These are phyloP conservation scores for Globomyces sp. DNA, from an alignment of 371 early-diverging fungal genomes.

Conservation along the genomic window DNA sequence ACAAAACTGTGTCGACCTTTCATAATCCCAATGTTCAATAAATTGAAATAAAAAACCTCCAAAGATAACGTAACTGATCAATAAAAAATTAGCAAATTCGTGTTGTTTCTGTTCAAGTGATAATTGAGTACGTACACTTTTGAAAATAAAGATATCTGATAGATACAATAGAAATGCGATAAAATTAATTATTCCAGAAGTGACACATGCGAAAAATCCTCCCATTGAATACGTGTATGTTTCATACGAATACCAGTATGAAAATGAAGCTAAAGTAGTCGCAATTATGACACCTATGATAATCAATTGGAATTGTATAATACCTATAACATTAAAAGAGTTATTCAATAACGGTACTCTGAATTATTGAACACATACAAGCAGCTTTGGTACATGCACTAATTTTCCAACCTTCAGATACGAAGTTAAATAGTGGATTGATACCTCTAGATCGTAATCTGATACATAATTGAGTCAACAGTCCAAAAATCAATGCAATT, in stretches of 20 bases:
- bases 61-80: neutral
- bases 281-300: too few relatives aligned
- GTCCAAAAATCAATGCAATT: neutral
- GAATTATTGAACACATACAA: too few relatives aligned
- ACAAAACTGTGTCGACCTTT: slow-evolving; percentile 8
- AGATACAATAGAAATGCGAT: slow-evolving; percentile 2
- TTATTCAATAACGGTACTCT: too few relatives aligned
- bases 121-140: neutral
- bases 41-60: slow-evolving; percentile 3
- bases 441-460: neutral
- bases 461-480: neutral
- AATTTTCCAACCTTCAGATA: too few relatives aligned
- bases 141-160: neutral
- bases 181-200: neutral
- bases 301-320: too few relatives aligned
- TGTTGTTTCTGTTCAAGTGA: slow-evolving; percentile 7
- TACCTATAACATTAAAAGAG: too few relatives aligned
- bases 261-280: too few relatives aligned
- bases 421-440: neutral
- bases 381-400: too few relatives aligned
- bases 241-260: too few relatives aligned
- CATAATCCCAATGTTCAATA: slow-evolving; percentile 10
- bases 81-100: slow-evolving; percentile 15
- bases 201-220: slow-evolving; percentile 1
- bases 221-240: neutral